Base-by-base conservation (phyloP, 768 basidiomycete genomes). In the Leccinum broughii region DNA sequence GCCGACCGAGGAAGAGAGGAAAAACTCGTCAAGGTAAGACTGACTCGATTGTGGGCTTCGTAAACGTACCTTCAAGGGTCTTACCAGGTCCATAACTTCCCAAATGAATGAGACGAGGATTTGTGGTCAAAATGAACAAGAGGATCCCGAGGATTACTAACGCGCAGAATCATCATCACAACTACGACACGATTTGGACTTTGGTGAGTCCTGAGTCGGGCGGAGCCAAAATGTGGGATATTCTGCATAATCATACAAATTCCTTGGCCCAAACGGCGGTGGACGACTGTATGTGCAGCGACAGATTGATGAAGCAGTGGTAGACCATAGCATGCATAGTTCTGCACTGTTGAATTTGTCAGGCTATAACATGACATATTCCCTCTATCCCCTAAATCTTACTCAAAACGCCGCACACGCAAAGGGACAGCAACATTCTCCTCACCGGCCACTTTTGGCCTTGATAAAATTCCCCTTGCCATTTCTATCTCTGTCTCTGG, bases 371-470 rank as follows among this genome's bases (percentile, higher is more conserved):
- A 37, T 15, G 6, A 37, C 14, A 15, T 37, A 37, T 37, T 15
- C 37, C 37, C 37, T 37, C 37, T 46, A 46, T 20, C n/a, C 44
- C 20, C 41, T n/a, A 10, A 13, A 50, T 4, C 20, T 63, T 56
- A 55, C 41, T 64, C 54, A 3, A 64, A 63, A 34, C 57, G 54
- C 34, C 41, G 37, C 13, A 63, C 50, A 8, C 49, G 53, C 44
- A 63, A 52, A 5, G 62, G 62, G 9, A 60, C 53, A 7, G 39
- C 53, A 9, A 26, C 14, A n/a, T 73, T 76, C 2, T 66, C 50
- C 56, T 72, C 70, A 3, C 70, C 66, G 0, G 53, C 66, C 17
- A 70, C 58, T 37, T 48, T 70, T 11, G 69, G 68, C 17, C 70
- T 51, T 7, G 28, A 50, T 22, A 72, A 58, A 6, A 72, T 30